Conservation (phyloP, 768 basidiomycete species). For the Boletus speciosus region DNA sequence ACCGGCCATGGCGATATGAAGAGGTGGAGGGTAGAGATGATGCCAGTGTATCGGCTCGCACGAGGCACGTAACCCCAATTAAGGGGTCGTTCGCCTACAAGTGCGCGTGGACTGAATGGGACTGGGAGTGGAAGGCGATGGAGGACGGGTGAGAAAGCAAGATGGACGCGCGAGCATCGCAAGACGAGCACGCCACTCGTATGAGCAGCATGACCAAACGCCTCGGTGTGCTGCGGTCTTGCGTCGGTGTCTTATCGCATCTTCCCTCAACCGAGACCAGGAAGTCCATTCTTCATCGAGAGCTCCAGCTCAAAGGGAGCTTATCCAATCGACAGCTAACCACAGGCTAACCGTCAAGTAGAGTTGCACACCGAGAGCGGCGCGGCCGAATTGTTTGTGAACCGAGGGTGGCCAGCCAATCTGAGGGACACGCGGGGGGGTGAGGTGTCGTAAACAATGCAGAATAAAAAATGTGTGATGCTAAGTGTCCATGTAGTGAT, state of each 20-base stretch:
- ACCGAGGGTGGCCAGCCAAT: slow-evolving; percentile 21
- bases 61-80: slow-evolving; percentile 76
- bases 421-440: slow-evolving; percentile 20
- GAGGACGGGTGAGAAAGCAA: slow-evolving; percentile 40
- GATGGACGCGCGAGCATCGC: slow-evolving; percentile 49
- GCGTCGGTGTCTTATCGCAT: slow-evolving; percentile 60
- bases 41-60: slow-evolving; percentile 71
- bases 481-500: slow-evolving; percentile 47
- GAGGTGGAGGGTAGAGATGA: slow-evolving; percentile 36
- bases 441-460: slow-evolving; percentile 39
- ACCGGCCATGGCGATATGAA: slow-evolving; percentile 19
- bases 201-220: slow-evolving; percentile 46
- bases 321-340: slow-evolving; percentile 28
- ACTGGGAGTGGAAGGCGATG: slow-evolving; percentile 43
- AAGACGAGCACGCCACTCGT: slow-evolving; percentile 51
- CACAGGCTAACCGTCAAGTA: slow-evolving; percentile 39
- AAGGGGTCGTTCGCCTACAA: slow-evolving; percentile 80
- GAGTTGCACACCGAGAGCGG: slow-evolving; percentile 34
- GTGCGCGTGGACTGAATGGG: slow-evolving; percentile 51
- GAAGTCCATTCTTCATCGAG: slow-evolving; percentile 50
- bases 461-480: slow-evolving; percentile 38
- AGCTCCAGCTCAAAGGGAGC: slow-evolving; percentile 28
- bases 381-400: slow-evolving; percentile 49
- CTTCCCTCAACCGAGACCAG: slow-evolving; percentile 50
- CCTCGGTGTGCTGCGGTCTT: slow-evolving; percentile 60